Evolutionary conservation across 768 basidiomycete species (phyloP).

Genomic region (Termitomyces sp.): DNA sequence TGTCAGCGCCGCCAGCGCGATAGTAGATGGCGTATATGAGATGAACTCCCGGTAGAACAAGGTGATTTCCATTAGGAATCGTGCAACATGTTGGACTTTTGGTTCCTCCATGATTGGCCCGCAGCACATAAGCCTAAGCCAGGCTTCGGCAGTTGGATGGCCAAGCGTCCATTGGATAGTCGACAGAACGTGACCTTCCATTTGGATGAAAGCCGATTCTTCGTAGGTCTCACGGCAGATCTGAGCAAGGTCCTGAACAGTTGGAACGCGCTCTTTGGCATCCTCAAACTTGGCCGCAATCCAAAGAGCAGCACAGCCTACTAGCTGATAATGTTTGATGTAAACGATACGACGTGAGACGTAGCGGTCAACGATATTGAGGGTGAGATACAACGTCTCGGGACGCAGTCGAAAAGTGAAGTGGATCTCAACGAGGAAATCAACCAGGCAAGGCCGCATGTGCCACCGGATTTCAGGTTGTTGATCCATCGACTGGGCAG

Average conservation of each 20-base stretch:
- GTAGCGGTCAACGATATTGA: slow-evolving; percentile 99
- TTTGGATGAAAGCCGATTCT: slow-evolving; percentile 96
- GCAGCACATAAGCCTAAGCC: slow-evolving; percentile 83
- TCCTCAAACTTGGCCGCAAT: slow-evolving; percentile 99
- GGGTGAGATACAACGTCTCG: slow-evolving; percentile 95
- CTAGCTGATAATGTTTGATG: slow-evolving; percentile 98
- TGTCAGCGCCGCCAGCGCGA: slow-evolving; percentile 86
- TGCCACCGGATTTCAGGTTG: slow-evolving; percentile 99
- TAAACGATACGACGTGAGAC: slow-evolving; percentile 98
- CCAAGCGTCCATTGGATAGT: slow-evolving; percentile 97
- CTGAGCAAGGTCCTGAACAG: slow-evolving; percentile 88
- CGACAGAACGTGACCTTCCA: slow-evolving; percentile 95
- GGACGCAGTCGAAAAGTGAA: slow-evolving; percentile 97
- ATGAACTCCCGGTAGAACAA: slow-evolving; percentile 97
- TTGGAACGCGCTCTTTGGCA: slow-evolving; percentile 96
- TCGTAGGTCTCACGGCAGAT: slow-evolving; percentile 98
- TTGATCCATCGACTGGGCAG: slow-evolving; percentile 96
- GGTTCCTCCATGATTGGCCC: slow-evolving; percentile 75
- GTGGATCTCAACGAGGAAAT: slow-evolving; percentile 98
- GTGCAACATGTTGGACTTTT: slow-evolving; percentile 91
- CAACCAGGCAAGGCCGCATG: slow-evolving; percentile 98
- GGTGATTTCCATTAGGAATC: slow-evolving; percentile 99
- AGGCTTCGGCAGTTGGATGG: slow-evolving; percentile 96
- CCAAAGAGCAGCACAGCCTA: slow-evolving; percentile 98
- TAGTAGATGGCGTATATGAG: slow-evolving; percentile 76